Conservation (phyloP, 106 monocot species). For the Dendrobium huoshanense region DNA sequence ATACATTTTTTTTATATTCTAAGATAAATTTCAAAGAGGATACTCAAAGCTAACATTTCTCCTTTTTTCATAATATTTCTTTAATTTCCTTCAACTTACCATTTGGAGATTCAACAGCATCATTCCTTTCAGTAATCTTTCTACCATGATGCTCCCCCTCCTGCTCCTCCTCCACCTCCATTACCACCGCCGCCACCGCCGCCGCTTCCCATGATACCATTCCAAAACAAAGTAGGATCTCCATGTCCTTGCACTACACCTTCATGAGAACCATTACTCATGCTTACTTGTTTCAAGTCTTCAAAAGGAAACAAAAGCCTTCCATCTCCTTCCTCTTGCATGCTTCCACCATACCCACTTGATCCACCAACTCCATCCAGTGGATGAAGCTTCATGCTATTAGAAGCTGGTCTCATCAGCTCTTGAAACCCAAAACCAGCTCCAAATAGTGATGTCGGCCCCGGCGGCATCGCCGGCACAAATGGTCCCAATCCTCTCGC, state of each 20-base stretch:
- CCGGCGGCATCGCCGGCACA: not conserved
- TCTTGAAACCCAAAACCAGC: constrained; percentile 2
- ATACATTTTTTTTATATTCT: not conserved
- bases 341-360: not conserved
- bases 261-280: constrained; percentile 9
- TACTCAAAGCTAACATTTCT: not conserved
- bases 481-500: not conserved
- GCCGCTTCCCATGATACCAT: constrained; percentile 33
- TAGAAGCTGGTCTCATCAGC: not conserved
- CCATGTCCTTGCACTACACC: constrained; percentile 25
- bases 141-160: constrained; percentile 8
- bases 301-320: constrained; percentile 16
- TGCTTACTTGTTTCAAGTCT: constrained; percentile 26
- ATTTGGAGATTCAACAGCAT: not conserved
- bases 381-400: not conserved
- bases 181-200: not conserved
- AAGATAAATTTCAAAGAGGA: not conserved
- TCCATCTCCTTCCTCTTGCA: not conserved
- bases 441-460: not conserved
- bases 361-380: not conserved
- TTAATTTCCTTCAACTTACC: not conserved
- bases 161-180: constrained; percentile 8
- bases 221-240: constrained; percentile 42
- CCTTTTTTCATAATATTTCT: not conserved
- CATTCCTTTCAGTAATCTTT: not conserved